These are phyloP conservation scores for Pistacia atlantica DNA, from an alignment of 345 rosid species.

Conservation along the genomic window DNA sequence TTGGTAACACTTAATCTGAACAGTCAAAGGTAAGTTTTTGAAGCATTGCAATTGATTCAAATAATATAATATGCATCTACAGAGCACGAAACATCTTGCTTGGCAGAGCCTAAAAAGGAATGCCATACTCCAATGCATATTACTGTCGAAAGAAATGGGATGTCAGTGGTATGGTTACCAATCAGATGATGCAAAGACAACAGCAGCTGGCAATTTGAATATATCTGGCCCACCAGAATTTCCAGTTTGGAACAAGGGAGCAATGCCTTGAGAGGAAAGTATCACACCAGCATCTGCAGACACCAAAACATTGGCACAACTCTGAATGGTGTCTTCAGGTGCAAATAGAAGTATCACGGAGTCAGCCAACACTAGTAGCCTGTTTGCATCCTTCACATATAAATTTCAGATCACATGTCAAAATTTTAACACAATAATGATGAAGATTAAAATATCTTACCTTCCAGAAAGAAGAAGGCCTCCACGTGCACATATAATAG, in stretches of 20 bases:
- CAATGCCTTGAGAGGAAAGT: slow-evolving; percentile 26
- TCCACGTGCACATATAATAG: slow-evolving; percentile 37
- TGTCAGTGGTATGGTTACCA: slow-evolving; percentile 21
- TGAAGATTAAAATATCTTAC: slow-evolving; percentile 10
- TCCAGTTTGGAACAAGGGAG: slow-evolving; percentile 29
- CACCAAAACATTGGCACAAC: slow-evolving; percentile 28
- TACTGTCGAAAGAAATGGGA: background rate
- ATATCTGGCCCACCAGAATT: slow-evolving; percentile 2
- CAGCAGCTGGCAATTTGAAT: slow-evolving; percentile 28
- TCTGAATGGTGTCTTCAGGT: slow-evolving; percentile 27
- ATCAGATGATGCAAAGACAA: slow-evolving; percentile 31
- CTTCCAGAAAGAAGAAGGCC: slow-evolving; percentile 36
- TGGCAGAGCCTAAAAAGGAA: background rate
- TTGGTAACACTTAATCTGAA: background rate
- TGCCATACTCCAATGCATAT: background rate
- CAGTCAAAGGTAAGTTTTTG: background rate
- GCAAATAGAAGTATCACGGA: slow-evolving; percentile 32
- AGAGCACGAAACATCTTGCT: background rate
- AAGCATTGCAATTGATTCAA: too few species aligned
- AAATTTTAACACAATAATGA: background rate
- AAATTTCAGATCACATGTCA: slow-evolving; percentile 6
- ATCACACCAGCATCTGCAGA: slow-evolving; percentile 34
- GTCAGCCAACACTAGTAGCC: slow-evolving; percentile 32
- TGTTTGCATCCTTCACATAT: slow-evolving; percentile 21
- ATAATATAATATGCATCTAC: too few species aligned